Conservation (phyloP, 129 eudicot genomes). For the Saussurea involucrata region DNA sequence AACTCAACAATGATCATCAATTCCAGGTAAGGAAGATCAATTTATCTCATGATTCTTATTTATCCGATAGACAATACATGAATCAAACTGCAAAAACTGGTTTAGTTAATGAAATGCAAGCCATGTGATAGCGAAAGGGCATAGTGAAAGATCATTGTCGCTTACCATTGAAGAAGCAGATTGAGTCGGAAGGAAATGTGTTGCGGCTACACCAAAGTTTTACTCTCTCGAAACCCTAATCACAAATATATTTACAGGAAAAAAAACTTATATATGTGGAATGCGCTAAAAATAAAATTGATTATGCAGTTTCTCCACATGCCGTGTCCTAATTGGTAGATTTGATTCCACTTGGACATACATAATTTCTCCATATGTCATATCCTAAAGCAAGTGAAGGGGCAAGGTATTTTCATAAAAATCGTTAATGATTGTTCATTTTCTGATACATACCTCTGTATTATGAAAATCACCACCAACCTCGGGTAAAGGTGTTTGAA, state of each 20-base stretch:
- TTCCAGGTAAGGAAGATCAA: background rate
- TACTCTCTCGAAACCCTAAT: conserved; percentile 3
- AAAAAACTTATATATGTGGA: background rate
- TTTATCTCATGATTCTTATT: background rate
- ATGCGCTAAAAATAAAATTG: background rate
- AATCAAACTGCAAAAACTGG: background rate
- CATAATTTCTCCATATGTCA: background rate
- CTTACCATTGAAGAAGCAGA: background rate
- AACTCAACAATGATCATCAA: background rate
- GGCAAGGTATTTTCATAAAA: background rate
- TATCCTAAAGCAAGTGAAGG: background rate
- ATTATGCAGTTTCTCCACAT: background rate
- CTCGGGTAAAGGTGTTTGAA: background rate
- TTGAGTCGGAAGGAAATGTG: background rate
- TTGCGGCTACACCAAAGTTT: background rate
- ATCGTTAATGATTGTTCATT: background rate
- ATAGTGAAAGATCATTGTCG: background rate
- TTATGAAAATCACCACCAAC: background rate
- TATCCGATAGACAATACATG: background rate
- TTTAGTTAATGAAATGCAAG: background rate
- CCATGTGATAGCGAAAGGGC: background rate
- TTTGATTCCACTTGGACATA: background rate
- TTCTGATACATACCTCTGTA: background rate
- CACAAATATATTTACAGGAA: background rate
- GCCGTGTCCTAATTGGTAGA: background rate